Percentiles rank a stretch among this genome's conserved stretches.
Conservation (phyloP, 306 rosid genomes). For the Casuarina cunninghamiana region DNA sequence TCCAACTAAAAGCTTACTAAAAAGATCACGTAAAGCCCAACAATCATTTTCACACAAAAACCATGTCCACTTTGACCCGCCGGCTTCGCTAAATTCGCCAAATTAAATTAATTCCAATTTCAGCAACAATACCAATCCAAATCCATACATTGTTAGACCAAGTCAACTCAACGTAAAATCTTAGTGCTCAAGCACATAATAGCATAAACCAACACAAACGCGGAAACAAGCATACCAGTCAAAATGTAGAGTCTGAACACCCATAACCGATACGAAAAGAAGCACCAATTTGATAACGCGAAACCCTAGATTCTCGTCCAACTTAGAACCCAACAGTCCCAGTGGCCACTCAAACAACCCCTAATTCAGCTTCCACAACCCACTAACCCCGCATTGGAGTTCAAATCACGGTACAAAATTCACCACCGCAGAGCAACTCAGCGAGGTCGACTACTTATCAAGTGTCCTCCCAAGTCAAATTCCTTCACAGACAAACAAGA, state of each 20-base stretch:
- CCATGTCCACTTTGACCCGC: constrained; percentile 1
- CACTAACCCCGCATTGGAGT: constrained; percentile 8
- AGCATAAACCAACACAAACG: constrained; percentile 30
- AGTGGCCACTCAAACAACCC: constrained; percentile 24
- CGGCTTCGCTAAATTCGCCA: constrained; percentile 23
- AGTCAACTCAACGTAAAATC: constrained; percentile 44
- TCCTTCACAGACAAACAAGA: constrained; percentile 25
- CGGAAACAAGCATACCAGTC: constrained; percentile 37
- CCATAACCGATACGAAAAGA: constrained; percentile 18
- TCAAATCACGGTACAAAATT: constrained; percentile 12
- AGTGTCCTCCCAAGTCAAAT: constrained; percentile 32
- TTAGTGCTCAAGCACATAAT: constrained; percentile 22
- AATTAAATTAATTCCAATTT: constrained; percentile 22
- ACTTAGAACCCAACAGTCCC: constrained; percentile 24
- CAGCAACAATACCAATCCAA: constrained; percentile 20
- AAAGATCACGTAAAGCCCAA: constrained; percentile 19
- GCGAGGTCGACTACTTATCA: constrained; percentile 40
- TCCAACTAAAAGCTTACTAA: constrained; percentile 19
- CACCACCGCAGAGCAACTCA: constrained; percentile 21
- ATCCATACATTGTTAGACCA: constrained; percentile 32
- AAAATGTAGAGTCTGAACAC: constrained; percentile 32
- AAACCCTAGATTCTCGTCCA: constrained; percentile 56
- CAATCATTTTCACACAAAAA: constrained; percentile 25
- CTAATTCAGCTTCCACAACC: constrained; percentile 23
- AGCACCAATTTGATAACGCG: constrained; percentile 30